Percentiles rank a stretch among this genome's conserved stretches.
phyloP scores from a whole-genome alignment of 2,329 filamentous ascomycete genomes.

The Sarocladiaceae sp. region DNA sequence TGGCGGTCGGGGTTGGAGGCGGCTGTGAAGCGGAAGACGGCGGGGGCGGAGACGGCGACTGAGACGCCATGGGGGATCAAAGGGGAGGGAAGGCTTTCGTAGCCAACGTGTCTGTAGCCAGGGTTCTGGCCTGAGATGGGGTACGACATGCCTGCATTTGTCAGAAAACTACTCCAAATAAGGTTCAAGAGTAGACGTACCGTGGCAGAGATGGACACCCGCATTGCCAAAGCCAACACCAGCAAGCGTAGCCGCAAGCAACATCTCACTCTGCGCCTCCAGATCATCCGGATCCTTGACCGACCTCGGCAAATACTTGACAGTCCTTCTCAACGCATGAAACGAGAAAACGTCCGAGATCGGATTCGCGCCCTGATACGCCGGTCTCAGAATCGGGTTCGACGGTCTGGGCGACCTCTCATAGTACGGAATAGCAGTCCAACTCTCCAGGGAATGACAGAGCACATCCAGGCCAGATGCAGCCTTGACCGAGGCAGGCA shows the following conservation, averaged over 20 bases:
- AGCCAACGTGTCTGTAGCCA: conserved; percentile 82
- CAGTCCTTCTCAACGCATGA: conserved; percentile 73
- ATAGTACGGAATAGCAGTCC: conserved; percentile 94
- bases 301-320: conserved; percentile 88
- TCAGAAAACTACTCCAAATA: neutral
- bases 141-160: conserved; percentile 76
- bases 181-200: conserved; percentile 29
- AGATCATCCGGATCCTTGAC: conserved; percentile 84
- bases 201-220: conserved; percentile 76
- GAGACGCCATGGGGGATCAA: conserved; percentile 96
- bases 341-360: conserved; percentile 97
- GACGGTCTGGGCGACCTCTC: conserved; percentile 78
- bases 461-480: conserved; percentile 90
- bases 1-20: conserved; percentile 91
- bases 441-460: conserved; percentile 92
- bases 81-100: conserved; percentile 61
- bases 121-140: conserved; percentile 92
- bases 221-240: conserved; percentile 98
- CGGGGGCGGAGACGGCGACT: conserved; percentile 87
- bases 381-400: conserved; percentile 87
- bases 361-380: conserved; percentile 95
- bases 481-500: conserved; percentile 92
- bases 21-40: conserved; percentile 90
- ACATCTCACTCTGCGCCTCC: conserved; percentile 93
- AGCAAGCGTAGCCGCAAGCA: conserved; percentile 88